These are phyloP conservation scores for Pyrenopolyporus hunteri DNA, from an alignment of 495 filamentous ascomycete species.

Conservation along the genomic window DNA sequence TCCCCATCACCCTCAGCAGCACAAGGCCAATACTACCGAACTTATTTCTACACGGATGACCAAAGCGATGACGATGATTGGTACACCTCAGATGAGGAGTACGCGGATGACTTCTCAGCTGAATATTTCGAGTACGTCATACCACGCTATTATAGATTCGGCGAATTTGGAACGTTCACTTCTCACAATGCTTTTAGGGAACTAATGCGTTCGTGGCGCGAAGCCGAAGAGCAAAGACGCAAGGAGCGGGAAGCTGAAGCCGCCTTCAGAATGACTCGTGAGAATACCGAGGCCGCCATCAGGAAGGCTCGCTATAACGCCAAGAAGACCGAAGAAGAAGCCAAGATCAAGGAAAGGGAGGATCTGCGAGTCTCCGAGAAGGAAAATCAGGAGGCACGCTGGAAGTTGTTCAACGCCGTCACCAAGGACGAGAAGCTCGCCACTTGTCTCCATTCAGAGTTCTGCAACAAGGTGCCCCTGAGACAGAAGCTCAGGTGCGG, in stretches of 20 bases:
- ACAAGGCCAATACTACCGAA: no score
- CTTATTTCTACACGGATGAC: no score
- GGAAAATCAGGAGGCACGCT: slow-evolving; percentile 22
- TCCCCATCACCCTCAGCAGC: no score
- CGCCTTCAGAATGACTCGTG: background rate
- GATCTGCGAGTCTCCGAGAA: background rate
- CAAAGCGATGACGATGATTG: no score
- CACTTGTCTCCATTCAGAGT: slow-evolving; percentile 35
- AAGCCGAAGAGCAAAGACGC: background rate
- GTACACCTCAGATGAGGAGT: no score
- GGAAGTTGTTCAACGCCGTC: slow-evolving; percentile 10
- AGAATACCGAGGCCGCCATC: background rate
- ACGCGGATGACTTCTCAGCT: no score
- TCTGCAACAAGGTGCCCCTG: slow-evolving; percentile 34
- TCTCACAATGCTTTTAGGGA: no score
- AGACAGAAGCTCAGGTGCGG: slow-evolving; percentile 40
- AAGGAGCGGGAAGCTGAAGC: background rate
- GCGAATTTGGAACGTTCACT: no score
- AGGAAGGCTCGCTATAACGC: background rate
- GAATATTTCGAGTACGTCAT: no score
- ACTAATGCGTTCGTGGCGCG: no score
- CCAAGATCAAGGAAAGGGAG: background rate
- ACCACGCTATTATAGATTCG: no score
- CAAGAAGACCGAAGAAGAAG: slow-evolving; percentile 1
- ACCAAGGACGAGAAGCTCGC: slow-evolving; percentile 26